Conservation (phyloP, 257 asterid species). For the Solanum lignicaule region DNA sequence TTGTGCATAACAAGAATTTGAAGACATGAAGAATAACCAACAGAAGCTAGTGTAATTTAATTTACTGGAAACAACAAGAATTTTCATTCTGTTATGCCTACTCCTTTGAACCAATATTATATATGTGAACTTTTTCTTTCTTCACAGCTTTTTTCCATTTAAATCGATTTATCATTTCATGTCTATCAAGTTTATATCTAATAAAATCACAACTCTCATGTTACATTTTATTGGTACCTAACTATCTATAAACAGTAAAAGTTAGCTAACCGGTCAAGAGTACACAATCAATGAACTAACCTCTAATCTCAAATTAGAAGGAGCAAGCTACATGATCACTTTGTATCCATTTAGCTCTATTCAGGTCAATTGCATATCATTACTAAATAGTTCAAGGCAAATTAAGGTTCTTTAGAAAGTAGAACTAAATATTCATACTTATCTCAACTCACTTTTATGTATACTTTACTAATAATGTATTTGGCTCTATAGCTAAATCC, state of each 20-base stretch:
- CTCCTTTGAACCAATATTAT: background rate
- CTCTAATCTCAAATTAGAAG: background rate
- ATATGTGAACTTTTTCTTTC: too few relatives aligned
- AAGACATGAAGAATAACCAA: background rate
- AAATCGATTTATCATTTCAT: too few relatives aligned
- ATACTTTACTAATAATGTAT: background rate
- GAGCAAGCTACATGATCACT: background rate
- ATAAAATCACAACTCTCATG: background rate
- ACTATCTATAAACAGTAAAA: background rate
- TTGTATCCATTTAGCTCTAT: background rate
- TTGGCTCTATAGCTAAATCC: background rate
- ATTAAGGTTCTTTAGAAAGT: background rate
- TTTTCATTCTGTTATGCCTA: background rate
- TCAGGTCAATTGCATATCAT: background rate
- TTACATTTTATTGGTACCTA: background rate
- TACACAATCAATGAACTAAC: background rate
- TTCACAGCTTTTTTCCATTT: too few relatives aligned
- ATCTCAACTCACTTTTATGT: background rate
- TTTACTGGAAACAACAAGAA: background rate
- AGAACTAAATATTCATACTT: background rate
- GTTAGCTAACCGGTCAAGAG: background rate
- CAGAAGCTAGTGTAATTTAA: background rate
- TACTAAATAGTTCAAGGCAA: background rate
- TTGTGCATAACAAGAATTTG: background rate
- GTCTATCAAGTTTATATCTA: background rate